Evolutionary conservation across 352 stramenopile genomes (phyloP), one percentile per base, ranked within the genome.

Genomic region (Lagenidium giganteum): DNA sequence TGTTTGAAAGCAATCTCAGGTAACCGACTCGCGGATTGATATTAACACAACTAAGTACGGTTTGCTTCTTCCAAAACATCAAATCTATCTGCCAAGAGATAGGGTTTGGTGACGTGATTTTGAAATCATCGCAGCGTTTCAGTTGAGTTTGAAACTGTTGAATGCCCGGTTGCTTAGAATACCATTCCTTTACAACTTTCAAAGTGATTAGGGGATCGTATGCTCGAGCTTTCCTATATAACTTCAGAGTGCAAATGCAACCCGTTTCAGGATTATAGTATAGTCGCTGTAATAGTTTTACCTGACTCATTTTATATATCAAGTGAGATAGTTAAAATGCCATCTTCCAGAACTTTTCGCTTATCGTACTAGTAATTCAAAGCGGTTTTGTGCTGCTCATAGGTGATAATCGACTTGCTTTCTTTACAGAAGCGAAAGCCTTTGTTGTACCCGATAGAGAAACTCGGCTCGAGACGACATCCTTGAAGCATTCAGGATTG

Each of bases 21-120:
- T 60, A 72, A 12, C 61, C 65, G 5, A 70, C 26, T 18, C 59
- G 51, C 20, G 45, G 60, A 35, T 70, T 68, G 27, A 70, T 70
- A 35, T 74, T 74, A 35, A 70, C 42, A 43, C 39, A 42, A 22
- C 41, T 64, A 8, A 70, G 34, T 27, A 70, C 51, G n/a, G 39
- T 13, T 16, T 56, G 37, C 18, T 50, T 52, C 4, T 40, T 8
- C 12, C 27, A 50, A 44, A 71, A 70, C 0, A 38, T 23, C 16
- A 67, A 25, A 55, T 64, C 61, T 5, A 61, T 57, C 31, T 70
- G 50, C 51, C 51, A 70, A 4, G 25, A 47, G 48, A 56, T 51
- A 5, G 56, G 56, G 24, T 64, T 55, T 21, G 31, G n/a, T 20
- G 46, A 57, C 29, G 40, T 25, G 13, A 57, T 61, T 26, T 55